These are phyloP conservation scores for Aspergillus pseudoviridinutans DNA, from an alignment of 2,329 filamentous ascomycete species.

Conservation along the genomic window DNA sequence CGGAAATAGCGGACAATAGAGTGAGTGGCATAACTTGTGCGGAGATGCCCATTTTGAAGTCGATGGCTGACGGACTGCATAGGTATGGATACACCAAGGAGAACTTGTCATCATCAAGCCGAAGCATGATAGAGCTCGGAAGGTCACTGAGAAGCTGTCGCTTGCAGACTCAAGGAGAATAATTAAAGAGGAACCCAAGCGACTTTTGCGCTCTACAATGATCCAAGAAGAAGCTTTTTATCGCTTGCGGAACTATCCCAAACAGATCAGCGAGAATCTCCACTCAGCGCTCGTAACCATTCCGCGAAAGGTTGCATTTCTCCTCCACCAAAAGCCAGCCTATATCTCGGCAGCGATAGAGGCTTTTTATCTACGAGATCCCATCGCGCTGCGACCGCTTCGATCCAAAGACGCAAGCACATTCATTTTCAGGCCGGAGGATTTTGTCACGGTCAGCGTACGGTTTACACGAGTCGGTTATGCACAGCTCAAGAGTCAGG, in stretches of 20 bases:
- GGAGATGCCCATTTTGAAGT: background rate
- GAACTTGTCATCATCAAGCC: constrained; percentile 67
- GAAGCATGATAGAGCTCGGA: constrained; percentile 43
- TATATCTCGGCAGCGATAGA: constrained; percentile 82
- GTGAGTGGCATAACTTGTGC: constrained; percentile 31
- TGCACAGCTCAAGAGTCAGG: constrained; percentile 83
- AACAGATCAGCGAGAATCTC: constrained; percentile 67
- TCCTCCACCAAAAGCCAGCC: constrained; percentile 70
- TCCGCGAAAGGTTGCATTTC: constrained; percentile 74
- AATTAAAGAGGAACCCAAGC: constrained; percentile 54
- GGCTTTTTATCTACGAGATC: constrained; percentile 87
- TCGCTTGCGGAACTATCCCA: constrained; percentile 77
- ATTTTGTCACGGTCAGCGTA: constrained; percentile 74
- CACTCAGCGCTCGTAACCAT: constrained; percentile 71
- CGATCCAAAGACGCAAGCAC: constrained; percentile 51
- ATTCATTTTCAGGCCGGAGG: constrained; percentile 67
- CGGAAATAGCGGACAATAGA: constrained; percentile 80
- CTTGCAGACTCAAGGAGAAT: constrained; percentile 61
- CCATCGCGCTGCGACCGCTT: constrained; percentile 67
- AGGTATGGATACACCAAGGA: constrained; percentile 81
- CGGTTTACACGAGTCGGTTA: constrained; percentile 86
- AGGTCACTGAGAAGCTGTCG: constrained; percentile 48
- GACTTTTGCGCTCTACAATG: constrained; percentile 65
- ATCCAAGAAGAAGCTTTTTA: constrained; percentile 91
- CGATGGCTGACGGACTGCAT: background rate